A percentile compares a stretch with the other conserved stretches of the same genome.
phyloP scores from a whole-genome alignment of 257 asterid species.

The Striga asiatica region DNA sequence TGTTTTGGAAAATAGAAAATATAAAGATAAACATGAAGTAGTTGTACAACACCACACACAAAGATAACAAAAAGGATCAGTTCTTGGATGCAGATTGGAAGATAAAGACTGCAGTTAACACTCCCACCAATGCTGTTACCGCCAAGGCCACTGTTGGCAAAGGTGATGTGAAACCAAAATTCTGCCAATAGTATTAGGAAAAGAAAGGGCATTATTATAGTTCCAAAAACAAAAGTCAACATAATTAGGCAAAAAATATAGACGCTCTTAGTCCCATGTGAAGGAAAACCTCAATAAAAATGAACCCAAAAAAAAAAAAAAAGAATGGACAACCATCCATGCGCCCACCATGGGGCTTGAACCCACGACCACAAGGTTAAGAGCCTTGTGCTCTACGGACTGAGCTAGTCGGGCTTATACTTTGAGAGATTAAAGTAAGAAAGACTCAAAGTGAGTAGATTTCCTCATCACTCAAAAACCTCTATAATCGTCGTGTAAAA shows the following conservation, averaged over 20 bases:
- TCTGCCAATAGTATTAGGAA: constrained; percentile 15
- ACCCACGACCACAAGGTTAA: neutral
- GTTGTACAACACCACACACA: neutral
- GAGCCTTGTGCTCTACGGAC: neutral
- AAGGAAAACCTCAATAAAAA: too few relatives aligned
- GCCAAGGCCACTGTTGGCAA: constrained; percentile 46
- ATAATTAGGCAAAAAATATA: too few relatives aligned
- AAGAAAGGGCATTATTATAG: neutral
- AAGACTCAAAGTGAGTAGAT: too few relatives aligned
- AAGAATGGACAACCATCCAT: neutral
- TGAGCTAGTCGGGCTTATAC: neutral
- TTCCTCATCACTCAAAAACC: too few relatives aligned
- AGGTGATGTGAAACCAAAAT: constrained; percentile 34
- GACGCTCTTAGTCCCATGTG: too few relatives aligned
- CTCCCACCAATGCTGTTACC: constrained; percentile 72
- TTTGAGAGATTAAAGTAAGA: neutral
- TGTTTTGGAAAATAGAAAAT: neutral
- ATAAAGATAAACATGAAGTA: neutral
- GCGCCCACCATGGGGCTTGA: neutral
- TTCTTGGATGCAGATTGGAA: constrained; percentile 76
- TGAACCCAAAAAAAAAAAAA: neutral
- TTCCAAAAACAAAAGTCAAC: too few relatives aligned
- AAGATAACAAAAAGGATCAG: constrained; percentile 17
- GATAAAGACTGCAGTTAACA: constrained; percentile 66
- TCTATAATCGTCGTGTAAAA: too few relatives aligned